phyloP scores from a whole-genome alignment of 1,284 basidiomycete genomes.

The Gymnopus androsaceus region DNA sequence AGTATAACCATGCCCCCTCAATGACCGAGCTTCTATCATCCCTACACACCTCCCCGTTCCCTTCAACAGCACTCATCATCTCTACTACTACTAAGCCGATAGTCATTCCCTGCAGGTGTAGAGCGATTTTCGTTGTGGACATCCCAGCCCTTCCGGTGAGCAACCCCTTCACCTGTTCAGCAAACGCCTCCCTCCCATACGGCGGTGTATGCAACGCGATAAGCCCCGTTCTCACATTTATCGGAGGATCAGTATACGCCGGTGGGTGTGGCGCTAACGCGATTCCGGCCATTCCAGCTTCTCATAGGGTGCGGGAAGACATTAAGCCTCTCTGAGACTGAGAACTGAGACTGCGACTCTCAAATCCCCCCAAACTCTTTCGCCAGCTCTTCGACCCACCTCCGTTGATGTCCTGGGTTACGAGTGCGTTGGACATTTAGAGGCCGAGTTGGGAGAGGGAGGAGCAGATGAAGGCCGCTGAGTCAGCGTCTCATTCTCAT shows the following conservation, averaged over 20 bases:
- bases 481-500: slow-evolving; percentile 81
- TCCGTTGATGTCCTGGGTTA: slow-evolving; percentile 89
- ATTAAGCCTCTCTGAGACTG: too few species aligned
- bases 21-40: slow-evolving; percentile 65
- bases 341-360: too few species aligned
- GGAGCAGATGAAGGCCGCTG: slow-evolving; percentile 83
- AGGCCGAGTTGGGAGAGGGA: slow-evolving; percentile 90
- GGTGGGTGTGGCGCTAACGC: slow-evolving; percentile 82
- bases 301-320: too few species aligned
- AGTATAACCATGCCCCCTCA: slow-evolving; percentile 31
- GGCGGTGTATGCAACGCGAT: slow-evolving; percentile 83
- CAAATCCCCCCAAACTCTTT: slow-evolving; percentile 81
- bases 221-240: slow-evolving; percentile 71
- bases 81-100: slow-evolving; percentile 74
- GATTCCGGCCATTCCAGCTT: slow-evolving; percentile 98
- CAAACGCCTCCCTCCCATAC: slow-evolving; percentile 68
- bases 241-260: slow-evolving; percentile 65
- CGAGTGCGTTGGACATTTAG: slow-evolving; percentile 71
- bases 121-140: slow-evolving; percentile 68
- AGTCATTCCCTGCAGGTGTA: slow-evolving; percentile 67
- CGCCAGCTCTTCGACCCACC: slow-evolving; percentile 83
- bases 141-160: too few species aligned
- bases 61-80: slow-evolving; percentile 73
- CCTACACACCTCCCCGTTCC: slow-evolving; percentile 65
- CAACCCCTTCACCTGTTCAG: slow-evolving; percentile 59